Conservation (phyloP, 1,284 basidiomycete species). For the Pseudozyma tsukubaensis region DNA sequence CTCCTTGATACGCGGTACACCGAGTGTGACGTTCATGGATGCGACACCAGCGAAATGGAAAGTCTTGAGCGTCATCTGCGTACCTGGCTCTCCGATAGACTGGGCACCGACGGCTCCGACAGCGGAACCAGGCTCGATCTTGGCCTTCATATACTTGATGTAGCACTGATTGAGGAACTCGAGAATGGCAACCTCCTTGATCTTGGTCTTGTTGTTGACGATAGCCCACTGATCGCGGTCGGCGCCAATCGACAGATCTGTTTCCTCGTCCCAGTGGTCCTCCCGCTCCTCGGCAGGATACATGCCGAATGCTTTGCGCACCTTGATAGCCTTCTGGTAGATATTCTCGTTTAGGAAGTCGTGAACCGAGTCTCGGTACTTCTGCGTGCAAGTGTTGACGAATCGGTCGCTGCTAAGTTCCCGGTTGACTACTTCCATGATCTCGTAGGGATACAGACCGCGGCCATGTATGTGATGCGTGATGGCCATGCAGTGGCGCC, state of each 20-base stretch:
- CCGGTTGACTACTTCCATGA: constrained; percentile 79
- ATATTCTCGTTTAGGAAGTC: constrained; percentile 80
- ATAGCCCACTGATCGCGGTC: constrained; percentile 74
- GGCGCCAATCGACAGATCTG: constrained; percentile 81
- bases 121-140: constrained; percentile 72
- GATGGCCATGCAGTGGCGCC: constrained; percentile 86
- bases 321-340: constrained; percentile 77
- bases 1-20: constrained; percentile 99
- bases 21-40: constrained; percentile 99
- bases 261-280: constrained; percentile 81
- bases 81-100: constrained; percentile 98
- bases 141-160: constrained; percentile 73
- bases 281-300: constrained; percentile 82
- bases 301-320: constrained; percentile 83
- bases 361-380: constrained; percentile 82
- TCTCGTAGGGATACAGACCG: constrained; percentile 87
- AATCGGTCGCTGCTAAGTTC: constrained; percentile 73
- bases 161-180: constrained; percentile 88
- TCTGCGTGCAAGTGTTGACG: constrained; percentile 76
- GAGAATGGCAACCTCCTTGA: constrained; percentile 83
- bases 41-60: constrained; percentile 99
- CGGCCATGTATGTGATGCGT: constrained; percentile 69
- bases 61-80: constrained; percentile 99
- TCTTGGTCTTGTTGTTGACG: constrained; percentile 89
- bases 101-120: constrained; percentile 99